Base-by-base conservation (phyloP, 73 alveolate species). In the Paramecium bursaria region DNA sequence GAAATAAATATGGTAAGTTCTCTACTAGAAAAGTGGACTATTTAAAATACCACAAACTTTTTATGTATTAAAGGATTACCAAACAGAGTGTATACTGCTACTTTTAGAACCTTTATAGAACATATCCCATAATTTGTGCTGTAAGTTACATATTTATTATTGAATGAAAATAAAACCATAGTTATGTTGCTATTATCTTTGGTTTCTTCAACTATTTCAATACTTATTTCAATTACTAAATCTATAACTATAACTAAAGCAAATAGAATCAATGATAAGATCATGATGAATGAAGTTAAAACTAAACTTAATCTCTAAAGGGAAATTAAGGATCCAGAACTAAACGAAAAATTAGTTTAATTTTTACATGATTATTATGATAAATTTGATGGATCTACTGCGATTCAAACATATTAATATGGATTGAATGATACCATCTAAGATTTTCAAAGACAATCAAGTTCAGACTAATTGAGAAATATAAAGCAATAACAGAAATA, bases 71-170 rank as follows among this genome's bases (percentile, higher is more conserved):
- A 67, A 19, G 82, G 82, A 2, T 25, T 67, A 15, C 82, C 82
- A 14, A 67, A 67, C 21, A 67, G 82, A 67, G 55, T 67, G 33
- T 67, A 67, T 67, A 57, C 82, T 11, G 82, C 82, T 1, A 67
- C 82, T 2, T 67, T 67, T 42, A 67, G 82, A 67, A 67, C 82
- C 3, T 67, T 67, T 67, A 57, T 57, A 35, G 82, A 67, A 67
- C 60, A 67, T 35, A 15, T 67, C 3, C 82, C 82, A 9, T 67
- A 67, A 67, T 67, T 67, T 67, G 19, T 67, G n/a, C 9, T 67
- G n/a, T 67, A 67, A 21, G 82, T 67, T 14, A 31, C 44, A 0
- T 67, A 67, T 26, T 27, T 67, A 42, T 67, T 39, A 25, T 5
- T 67, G 27, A 67, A 67, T 67, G 60, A 53, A 31, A 67, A 67